phyloP scores from a whole-genome alignment of 345 rosid genomes.

The Barbarea vulgaris region DNA sequence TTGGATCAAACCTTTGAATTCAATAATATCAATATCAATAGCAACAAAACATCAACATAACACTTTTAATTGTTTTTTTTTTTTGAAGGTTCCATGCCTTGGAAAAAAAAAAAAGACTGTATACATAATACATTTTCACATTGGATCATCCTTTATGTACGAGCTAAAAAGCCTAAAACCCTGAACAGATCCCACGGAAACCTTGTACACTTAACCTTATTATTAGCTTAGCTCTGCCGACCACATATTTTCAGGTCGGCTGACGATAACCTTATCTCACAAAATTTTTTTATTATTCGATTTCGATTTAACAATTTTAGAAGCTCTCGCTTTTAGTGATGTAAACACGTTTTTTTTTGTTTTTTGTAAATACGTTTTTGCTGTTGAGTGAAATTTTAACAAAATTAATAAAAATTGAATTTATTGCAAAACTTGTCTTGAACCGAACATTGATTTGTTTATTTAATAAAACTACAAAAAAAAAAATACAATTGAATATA shows the following conservation, averaged over 20 bases:
- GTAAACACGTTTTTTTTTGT: not conserved
- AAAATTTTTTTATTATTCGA: not conserved
- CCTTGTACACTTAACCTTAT: not conserved
- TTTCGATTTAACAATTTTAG: no score
- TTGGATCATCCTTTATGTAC: not conserved
- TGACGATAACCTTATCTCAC: not conserved
- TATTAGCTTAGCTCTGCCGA: not conserved
- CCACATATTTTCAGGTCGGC: not conserved
- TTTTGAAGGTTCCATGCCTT: not conserved
- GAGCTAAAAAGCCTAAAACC: not conserved
- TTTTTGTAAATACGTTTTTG: not conserved
- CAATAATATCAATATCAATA: not conserved
- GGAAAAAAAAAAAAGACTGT: not conserved
- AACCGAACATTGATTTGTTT: not conserved
- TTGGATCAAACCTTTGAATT: not conserved
- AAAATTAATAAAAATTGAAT: no score
- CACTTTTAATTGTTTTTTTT: not conserved
- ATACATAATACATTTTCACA: not conserved
- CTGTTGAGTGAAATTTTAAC: not conserved
- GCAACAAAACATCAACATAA: not conserved
- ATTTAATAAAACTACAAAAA: not conserved
- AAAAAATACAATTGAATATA: not conserved
- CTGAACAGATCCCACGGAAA: not conserved
- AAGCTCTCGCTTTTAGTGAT: no score
- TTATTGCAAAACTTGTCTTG: not conserved